Evolutionary conservation across 1,284 basidiomycete genomes (phyloP).

Genomic region (Rhodotorula sp.): DNA sequence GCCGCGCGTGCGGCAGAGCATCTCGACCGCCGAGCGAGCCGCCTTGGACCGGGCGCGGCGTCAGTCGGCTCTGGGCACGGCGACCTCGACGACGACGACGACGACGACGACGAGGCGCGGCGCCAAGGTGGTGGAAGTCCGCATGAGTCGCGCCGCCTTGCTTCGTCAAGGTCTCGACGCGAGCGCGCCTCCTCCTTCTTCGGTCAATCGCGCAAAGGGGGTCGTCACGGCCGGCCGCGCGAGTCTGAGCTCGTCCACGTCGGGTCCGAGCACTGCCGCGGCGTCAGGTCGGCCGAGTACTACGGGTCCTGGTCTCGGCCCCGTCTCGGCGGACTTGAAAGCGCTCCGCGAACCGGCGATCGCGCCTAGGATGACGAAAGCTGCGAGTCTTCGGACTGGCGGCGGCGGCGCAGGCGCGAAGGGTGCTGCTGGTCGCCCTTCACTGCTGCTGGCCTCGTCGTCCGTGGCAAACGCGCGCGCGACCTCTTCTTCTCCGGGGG

Average conservation of each 20-base stretch:
- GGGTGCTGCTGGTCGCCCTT: no score
- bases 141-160: constrained; percentile 25
- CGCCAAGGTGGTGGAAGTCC: constrained; percentile 13
- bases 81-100: not conserved
- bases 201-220: not conserved
- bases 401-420: not conserved
- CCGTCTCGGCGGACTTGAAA: constrained; percentile 6
- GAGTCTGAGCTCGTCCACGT: not conserved
- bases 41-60: constrained; percentile 27
- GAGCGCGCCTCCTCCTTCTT: not conserved
- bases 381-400: constrained; percentile 63
- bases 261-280: no score
- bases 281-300: no score
- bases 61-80: not conserved
- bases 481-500: constrained; percentile 42
- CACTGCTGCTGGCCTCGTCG: not conserved
- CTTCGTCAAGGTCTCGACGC: constrained; percentile 18
- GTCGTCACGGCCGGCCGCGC: not conserved
- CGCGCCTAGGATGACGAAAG: constrained; percentile 65
- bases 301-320: no score
- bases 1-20: constrained; percentile 14
- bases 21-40: constrained; percentile 27
- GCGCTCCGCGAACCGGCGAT: constrained; percentile 52
- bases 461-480: constrained; percentile 49
- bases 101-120: not conserved